Evolutionary conservation across 352 stramenopile species (phyloP).

Genomic region (Globisporangium mamillatum): DNA sequence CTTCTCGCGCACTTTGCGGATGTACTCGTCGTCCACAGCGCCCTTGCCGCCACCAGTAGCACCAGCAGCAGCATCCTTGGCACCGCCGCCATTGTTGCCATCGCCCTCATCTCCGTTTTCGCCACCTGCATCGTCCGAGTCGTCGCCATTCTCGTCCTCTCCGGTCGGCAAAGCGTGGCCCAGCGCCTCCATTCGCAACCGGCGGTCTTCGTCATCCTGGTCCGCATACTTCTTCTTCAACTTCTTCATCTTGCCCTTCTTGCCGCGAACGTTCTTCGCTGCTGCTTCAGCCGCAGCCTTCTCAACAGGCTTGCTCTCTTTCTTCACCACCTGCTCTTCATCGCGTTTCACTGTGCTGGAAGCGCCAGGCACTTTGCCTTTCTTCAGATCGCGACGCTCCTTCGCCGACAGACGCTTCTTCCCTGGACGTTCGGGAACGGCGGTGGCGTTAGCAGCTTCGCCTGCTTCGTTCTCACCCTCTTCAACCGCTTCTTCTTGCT

Average conservation of each 20-base stretch:
- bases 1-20: constrained; percentile 74
- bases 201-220: constrained; percentile 95
- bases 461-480: constrained; percentile 16
- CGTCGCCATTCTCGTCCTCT: constrained; percentile 21
- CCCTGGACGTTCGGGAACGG: constrained; percentile 26
- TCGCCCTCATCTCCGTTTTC: neutral
- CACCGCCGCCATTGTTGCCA: neutral
- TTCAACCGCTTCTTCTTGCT: constrained; percentile 17
- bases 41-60: constrained; percentile 14
- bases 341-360: neutral
- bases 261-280: constrained; percentile 78
- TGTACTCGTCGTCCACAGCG: constrained; percentile 49
- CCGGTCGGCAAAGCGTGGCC: constrained; percentile 46
- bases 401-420: constrained; percentile 69
- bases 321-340: neutral
- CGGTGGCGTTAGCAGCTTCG: constrained; percentile 12
- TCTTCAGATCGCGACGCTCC: constrained; percentile 80
- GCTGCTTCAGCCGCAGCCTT: constrained; percentile 26
- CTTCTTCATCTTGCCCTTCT: constrained; percentile 94
- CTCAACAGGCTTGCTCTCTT: constrained; percentile 22
- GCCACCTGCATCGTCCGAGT: constrained; percentile 19
- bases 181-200: constrained; percentile 91
- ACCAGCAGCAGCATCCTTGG: constrained; percentile 19
- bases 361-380: constrained; percentile 31
- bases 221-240: constrained; percentile 96